These are phyloP conservation scores for Porpolomopsis calyptriformis DNA, from an alignment of 768 basidiomycete species.

Conservation along the genomic window DNA sequence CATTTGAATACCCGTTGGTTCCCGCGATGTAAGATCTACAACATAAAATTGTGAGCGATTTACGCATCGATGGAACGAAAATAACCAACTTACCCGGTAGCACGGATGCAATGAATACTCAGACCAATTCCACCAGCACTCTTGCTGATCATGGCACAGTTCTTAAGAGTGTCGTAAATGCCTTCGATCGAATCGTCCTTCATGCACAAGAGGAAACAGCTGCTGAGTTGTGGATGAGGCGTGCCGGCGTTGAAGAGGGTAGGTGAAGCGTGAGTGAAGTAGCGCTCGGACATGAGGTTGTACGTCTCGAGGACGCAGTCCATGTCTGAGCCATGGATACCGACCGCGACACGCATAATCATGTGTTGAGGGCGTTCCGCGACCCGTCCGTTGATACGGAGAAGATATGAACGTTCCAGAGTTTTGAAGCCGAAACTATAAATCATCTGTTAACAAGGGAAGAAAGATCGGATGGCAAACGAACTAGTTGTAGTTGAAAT, in stretches of 20 bases:
- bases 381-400: constrained; percentile 87
- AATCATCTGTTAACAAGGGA: neutral
- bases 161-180: constrained; percentile 97
- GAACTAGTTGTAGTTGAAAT: constrained; percentile 94
- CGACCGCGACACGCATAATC: constrained; percentile 99
- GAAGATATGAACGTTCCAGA: constrained; percentile 92
- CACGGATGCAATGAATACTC: constrained; percentile 92
- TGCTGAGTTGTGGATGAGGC: constrained; percentile 87
- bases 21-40: constrained; percentile 93
- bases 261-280: constrained; percentile 97
- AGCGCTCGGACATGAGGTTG: constrained; percentile 94
- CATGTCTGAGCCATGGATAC: constrained; percentile 85
- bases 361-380: constrained; percentile 98
- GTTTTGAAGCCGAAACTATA: constrained; percentile 98
- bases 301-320: constrained; percentile 87
- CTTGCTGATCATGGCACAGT: constrained; percentile 98
- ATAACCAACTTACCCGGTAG: constrained; percentile 59
- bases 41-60: constrained; percentile 2
- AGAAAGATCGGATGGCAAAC: constrained; percentile 16
- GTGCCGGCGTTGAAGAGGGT: constrained; percentile 98
- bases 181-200: constrained; percentile 98
- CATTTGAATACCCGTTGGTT: constrained; percentile 98
- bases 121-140: constrained; percentile 97
- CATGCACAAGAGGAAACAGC: constrained; percentile 97
- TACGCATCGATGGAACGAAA: neutral